phyloP scores from a whole-genome alignment of 2,329 filamentous ascomycete species.

The Colletotrichum echinochloae region DNA sequence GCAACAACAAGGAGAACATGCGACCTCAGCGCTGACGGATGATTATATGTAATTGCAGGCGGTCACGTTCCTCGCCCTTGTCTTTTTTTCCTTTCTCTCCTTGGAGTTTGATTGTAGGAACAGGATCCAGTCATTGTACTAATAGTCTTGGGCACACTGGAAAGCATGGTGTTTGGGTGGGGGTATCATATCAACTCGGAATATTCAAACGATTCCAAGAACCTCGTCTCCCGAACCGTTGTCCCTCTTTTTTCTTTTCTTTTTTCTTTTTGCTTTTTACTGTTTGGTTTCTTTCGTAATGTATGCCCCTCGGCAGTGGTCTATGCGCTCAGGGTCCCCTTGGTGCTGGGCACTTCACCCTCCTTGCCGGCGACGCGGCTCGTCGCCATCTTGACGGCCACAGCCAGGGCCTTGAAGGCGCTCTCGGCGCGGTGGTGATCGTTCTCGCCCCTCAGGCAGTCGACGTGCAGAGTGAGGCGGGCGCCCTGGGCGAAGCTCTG shows the following conservation, averaged over 20 bases:
- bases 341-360: slow-evolving; percentile 95
- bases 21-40: slow-evolving; percentile 47
- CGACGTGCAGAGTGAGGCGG: slow-evolving; percentile 93
- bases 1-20: slow-evolving; percentile 65
- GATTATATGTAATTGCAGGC: slow-evolving; percentile 14
- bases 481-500: slow-evolving; percentile 94
- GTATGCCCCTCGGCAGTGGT: background rate
- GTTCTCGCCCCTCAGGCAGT: slow-evolving; percentile 90
- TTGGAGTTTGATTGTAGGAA: slow-evolving; percentile 29
- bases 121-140: slow-evolving; percentile 35
- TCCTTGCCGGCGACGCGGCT: slow-evolving; percentile 81
- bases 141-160: slow-evolving; percentile 27
- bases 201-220: slow-evolving; percentile 25
- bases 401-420: slow-evolving; percentile 95
- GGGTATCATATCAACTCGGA: slow-evolving; percentile 36
- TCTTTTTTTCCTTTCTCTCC: background rate
- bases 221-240: slow-evolving; percentile 16
- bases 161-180: slow-evolving; percentile 42
- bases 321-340: slow-evolving; percentile 81
- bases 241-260: slow-evolving; percentile 4
- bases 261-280: slow-evolving; percentile 13
- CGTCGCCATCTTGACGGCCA: slow-evolving; percentile 84
- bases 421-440: slow-evolving; percentile 97
- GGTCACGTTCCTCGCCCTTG: slow-evolving; percentile 25
- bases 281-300: background rate